Base-by-base conservation (phyloP, 495 filamentous ascomycete genomes). In the Tuber microsphaerosporum region DNA sequence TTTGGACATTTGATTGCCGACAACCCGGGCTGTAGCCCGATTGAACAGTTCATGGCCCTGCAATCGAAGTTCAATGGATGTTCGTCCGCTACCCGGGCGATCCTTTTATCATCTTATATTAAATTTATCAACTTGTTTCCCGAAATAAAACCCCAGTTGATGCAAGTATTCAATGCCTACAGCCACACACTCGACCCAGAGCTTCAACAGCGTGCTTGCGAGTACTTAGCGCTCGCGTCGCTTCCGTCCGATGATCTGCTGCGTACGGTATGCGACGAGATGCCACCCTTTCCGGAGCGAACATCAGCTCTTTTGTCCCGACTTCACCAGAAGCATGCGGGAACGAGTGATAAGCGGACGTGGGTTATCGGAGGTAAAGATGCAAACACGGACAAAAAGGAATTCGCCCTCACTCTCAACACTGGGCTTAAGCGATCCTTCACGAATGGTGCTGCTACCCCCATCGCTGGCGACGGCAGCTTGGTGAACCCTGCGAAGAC, bases 1-100 rank as follows among this genome's bases (percentile, higher is more conserved):
- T 99, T 98, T 84, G 95, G 96, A 1, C 96, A 99, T 86, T 86
- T 99, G 69, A 94, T 99, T 81, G 95, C 95, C n/a, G 96, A 99
- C 76, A 94, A 90, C 75, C 86, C 89, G 76, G 94, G 94, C 0
- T 97, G 93, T 83, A 97, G 93, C 84, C 96, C 96, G 0, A 98
- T 99, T 78, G 94, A 99, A 84, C 96, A 99, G 83, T 97, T 97
- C 84, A 85, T 97, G 84, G 95, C 96, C 19, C 87, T 99, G 45
- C 93, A 97, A 76, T 88, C 88, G 44, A 99, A 98, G 85, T 91
- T 99, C 81, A 89, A 92, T 76, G 91, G 91, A 9, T 95, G 92
- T 83, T 95, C 94, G 4, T 92, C 94, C 22, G 92, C 91, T 76
- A 97, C 96, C 2, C 87, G 93, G 77, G 95, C 93, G 22, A 98